Base-by-base conservation (phyloP, 257 asterid species). In the Przewalskia tangutica region DNA sequence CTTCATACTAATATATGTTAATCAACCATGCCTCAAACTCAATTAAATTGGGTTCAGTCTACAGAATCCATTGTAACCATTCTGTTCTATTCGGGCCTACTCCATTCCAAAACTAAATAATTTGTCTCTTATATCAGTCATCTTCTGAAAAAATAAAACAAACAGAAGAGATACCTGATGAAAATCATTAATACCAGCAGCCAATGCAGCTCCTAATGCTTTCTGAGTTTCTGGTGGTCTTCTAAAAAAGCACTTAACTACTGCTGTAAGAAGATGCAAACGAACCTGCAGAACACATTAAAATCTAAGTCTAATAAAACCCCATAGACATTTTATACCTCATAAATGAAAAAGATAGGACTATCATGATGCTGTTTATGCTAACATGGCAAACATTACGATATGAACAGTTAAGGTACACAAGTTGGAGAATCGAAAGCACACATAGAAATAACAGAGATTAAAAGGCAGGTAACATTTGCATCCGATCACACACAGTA, bases 121-220 rank as follows among this genome's bases (percentile, higher is more conserved):
- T 59, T 36, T 14, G 54, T 54, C 16, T 44, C 59, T 44, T 17
- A 48, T 20, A 67, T 53, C 77, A 23, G 60, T 75, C 42, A 75
- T 23, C 23, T 23, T 50, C 18, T 2, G 23, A 56, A 75, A 73
- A 20, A 20, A 51, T 3, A 20, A 75, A 20, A 27, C 55, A 68
- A 40, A 68, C 55, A 75, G 62, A 75, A 7, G 62, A 20, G 23
- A 50, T 75, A 93, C 99, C 98, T 94, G 99, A 90, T 96, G 99
- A 91, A 94, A 96, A 88, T 96, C 99, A 79, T 95, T 92, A 86
- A 92, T 84, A 80, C 98, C 99, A 81, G 99, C 97, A 81, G 99
- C 95, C 85, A 96, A 89, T 59, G 94, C 98, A 87, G 92, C 97
- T 84, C 99, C 98, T 12, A 96, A 88, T 77, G 99, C 91, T 81